Evolutionary conservation across 176 grass and related monocot genomes (phyloP), one percentile per base, ranked within the genome.

Genomic region (Triticum urartu): DNA sequence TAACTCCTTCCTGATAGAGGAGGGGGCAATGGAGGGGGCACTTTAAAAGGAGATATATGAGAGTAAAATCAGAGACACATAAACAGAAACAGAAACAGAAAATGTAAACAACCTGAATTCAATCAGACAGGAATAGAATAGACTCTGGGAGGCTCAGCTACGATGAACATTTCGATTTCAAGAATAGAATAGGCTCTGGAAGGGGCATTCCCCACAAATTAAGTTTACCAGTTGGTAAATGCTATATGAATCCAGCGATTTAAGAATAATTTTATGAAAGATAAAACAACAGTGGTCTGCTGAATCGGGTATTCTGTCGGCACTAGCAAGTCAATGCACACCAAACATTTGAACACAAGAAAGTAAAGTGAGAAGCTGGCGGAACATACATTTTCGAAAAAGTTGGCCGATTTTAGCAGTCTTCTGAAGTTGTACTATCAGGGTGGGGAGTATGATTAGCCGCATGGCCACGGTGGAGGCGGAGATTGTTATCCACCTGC

Each of bases 401-500:
- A 95, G 63, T 73, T 89, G 5, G 4, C 81, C 84, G 79, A 98
- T 87, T 94, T 79, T 70, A 86, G 77, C 73, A 86, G 42, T 79
- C 88, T 98, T 98, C 26, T 92, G 87, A 68, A 94, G 32, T 72
- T 98, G 96, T 50, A 94, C 81, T 34, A 88, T 71, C 82, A 95
- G 92, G 28, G 68, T 28, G 70, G 96, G 96, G 79, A 98, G 81
- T 88, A 98, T 87, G 45, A 79, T 79, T 32, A 98, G 39, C 81
- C 93, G 90, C 85, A 98, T 91, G 67, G 90, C 92, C 86, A 98
- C 65, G 17, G 96, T 98, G 50, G 93, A 98, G 33, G 89, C 38
- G 59, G 92, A 89, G 43, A 98, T 95, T 72, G 94, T 92, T 22
- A 92, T 58, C 96, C 96, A 98, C 96, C 96, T 98, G 70, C 13